These are phyloP conservation scores for Metarhizium rileyi DNA, from an alignment of 2,329 filamentous ascomycete species.

Conservation along the genomic window DNA sequence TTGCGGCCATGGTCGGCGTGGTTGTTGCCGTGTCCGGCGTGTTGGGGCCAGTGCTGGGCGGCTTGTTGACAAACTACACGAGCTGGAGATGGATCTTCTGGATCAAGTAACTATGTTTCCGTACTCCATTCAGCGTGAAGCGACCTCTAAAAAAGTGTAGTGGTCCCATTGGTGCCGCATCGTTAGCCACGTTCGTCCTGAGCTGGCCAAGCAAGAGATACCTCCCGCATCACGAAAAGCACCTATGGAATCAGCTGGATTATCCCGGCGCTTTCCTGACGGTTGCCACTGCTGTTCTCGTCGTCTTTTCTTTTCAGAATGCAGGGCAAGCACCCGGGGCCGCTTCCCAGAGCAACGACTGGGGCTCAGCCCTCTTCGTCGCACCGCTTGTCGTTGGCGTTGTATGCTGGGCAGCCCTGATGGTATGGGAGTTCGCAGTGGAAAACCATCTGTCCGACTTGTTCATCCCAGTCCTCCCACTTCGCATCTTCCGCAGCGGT, in stretches of 20 bases:
- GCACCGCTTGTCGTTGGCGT: conserved; percentile 20
- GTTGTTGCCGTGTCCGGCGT: conserved; percentile 39
- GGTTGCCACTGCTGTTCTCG: conserved; percentile 41
- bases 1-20: conserved; percentile 38
- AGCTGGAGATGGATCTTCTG: conserved; percentile 49
- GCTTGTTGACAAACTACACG: conserved; percentile 37
- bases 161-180: conserved; percentile 38
- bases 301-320: conserved; percentile 50
- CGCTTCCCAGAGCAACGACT: conserved; percentile 22
- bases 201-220: conserved; percentile 39
- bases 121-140: conserved; percentile 1
- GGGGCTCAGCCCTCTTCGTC: conserved; percentile 29
- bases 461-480: conserved; percentile 34
- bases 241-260: conserved; percentile 42
- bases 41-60: conserved; percentile 42
- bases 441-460: conserved; percentile 17
- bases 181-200: conserved; percentile 36
- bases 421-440: conserved; percentile 20
- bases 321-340: conserved; percentile 20
- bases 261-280: conserved; percentile 43
- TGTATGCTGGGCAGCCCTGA: conserved; percentile 17
- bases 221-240: conserved; percentile 26
- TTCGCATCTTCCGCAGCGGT: conserved; percentile 36
- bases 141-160: conserved; percentile 18
- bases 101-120: conserved; percentile 38